Percentiles rank a stretch among this genome's conserved stretches.
Evolutionary conservation across 1,139 yeast species (phyloP).

Genomic region (Taiozyma onychis): DNA sequence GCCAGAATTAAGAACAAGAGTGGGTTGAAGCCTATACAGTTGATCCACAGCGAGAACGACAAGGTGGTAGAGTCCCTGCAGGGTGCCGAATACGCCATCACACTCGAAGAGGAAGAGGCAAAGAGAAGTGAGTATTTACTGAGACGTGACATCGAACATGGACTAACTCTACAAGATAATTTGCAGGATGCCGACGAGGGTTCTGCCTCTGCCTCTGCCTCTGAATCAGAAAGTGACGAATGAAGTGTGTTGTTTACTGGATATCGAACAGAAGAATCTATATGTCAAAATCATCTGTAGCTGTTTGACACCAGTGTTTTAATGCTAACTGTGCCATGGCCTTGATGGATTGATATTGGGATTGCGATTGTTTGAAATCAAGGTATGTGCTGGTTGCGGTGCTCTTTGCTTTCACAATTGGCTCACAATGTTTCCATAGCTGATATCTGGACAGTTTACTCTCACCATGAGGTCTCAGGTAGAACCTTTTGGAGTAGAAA

Average conservation of each 20-base stretch:
- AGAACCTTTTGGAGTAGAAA: slow-evolving; percentile 37
- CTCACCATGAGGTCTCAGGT: slow-evolving; percentile 42
- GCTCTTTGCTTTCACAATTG: slow-evolving; percentile 15
- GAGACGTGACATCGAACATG: slow-evolving; percentile 21
- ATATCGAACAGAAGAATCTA: neutral
- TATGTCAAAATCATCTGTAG: slow-evolving; percentile 17
- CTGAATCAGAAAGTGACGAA: slow-evolving; percentile 14
- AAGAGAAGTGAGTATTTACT: slow-evolving; percentile 20
- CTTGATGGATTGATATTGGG: slow-evolving; percentile 15
- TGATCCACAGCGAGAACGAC: slow-evolving; percentile 41
- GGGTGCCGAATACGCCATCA: slow-evolving; percentile 73
- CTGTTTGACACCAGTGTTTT: slow-evolving; percentile 19
- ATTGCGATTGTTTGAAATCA: slow-evolving; percentile 21
- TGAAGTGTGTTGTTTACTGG: neutral
- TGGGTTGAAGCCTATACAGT: slow-evolving; percentile 72
- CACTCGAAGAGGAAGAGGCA: slow-evolving; percentile 20
- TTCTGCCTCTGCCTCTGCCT: slow-evolving; percentile 5
- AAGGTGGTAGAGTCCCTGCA: slow-evolving; percentile 60
- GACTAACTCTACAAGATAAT: slow-evolving; percentile 13
- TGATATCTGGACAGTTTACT: slow-evolving; percentile 34
- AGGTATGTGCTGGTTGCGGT: slow-evolving; percentile 17
- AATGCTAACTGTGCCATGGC: slow-evolving; percentile 7
- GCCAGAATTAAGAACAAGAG: slow-evolving; percentile 50
- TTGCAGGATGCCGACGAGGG: slow-evolving; percentile 24
- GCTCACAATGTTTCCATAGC: slow-evolving; percentile 21